These are phyloP conservation scores for Fusarium neocosmosporiellum DNA, from an alignment of 2,329 filamentous ascomycete genomes.

Conservation along the genomic window DNA sequence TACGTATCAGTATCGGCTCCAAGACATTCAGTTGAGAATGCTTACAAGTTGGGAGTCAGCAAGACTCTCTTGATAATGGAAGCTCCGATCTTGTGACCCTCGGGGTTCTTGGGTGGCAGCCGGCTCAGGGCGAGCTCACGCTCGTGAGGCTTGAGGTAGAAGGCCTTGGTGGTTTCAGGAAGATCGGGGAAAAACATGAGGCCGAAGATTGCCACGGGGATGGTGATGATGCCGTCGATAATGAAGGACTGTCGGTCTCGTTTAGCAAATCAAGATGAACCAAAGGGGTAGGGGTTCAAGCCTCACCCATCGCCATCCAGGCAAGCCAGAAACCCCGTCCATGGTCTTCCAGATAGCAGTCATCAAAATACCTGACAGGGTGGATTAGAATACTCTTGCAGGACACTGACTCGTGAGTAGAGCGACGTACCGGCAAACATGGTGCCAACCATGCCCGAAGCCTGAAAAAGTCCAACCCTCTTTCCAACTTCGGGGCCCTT, in stretches of 20 bases:
- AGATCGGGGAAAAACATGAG: constrained; percentile 62
- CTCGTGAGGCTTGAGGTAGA: constrained; percentile 49
- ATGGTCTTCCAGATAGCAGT: background rate
- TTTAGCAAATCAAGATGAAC: background rate
- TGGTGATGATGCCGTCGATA: background rate
- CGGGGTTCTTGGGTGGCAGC: constrained; percentile 42
- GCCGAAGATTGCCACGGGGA: constrained; percentile 62
- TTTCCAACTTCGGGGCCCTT: constrained; percentile 65
- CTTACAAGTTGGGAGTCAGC: constrained; percentile 34
- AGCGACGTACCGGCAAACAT: constrained; percentile 62
- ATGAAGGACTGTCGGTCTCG: background rate
- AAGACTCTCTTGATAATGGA: constrained; percentile 39
- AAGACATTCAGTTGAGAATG: background rate
- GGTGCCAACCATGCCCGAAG: constrained; percentile 65
- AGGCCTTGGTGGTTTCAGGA: constrained; percentile 52
- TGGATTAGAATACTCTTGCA: background rate
- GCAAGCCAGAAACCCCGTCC: background rate
- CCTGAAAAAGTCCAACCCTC: constrained; percentile 67
- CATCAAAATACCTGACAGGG: background rate
- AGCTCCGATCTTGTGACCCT: constrained; percentile 37
- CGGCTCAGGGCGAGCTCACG: constrained; percentile 55
- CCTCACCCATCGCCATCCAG: background rate
- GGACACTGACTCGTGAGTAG: constrained; percentile 54
- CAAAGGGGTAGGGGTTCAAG: background rate
- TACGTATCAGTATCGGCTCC: background rate